Conservation (phyloP, 1,284 basidiomycete species). For the Boletus calvinii region DNA sequence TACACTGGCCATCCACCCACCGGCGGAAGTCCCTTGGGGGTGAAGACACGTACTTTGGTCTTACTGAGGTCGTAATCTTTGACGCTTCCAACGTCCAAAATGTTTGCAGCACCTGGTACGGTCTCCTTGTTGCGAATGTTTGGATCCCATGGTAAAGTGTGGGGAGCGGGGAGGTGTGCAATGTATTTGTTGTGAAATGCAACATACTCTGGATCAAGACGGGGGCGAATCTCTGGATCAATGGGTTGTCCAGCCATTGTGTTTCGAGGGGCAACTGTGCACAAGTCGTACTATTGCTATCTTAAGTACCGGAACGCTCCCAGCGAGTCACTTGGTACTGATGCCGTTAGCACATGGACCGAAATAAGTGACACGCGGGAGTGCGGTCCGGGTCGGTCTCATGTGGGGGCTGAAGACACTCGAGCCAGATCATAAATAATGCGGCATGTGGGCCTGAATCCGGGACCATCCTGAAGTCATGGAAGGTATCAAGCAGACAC, state of each 20-base stretch:
- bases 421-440: conserved; percentile 13
- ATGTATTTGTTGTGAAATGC: conserved; percentile 46
- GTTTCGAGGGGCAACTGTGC: neutral
- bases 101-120: conserved; percentile 43
- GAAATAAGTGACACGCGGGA: conserved; percentile 13
- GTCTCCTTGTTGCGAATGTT: conserved; percentile 41
- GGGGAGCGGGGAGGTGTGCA: conserved; percentile 35
- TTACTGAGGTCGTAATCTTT: conserved; percentile 41
- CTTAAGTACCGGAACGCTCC: conserved; percentile 16
- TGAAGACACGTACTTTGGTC: conserved; percentile 44
- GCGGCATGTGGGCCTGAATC: neutral
- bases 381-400: conserved; percentile 6
- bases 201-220: conserved; percentile 49
- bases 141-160: conserved; percentile 47
- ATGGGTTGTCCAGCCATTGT: conserved; percentile 33
- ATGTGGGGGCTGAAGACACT: neutral
- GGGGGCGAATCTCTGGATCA: conserved; percentile 43
- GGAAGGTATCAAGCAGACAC: conserved; percentile 41
- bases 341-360: neutral
- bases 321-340: neutral
- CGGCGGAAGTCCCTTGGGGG: conserved; percentile 40
- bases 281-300: conserved; percentile 4
- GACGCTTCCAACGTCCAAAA: conserved; percentile 42
- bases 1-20: conserved; percentile 48
- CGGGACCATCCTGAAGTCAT: conserved; percentile 13